Percentiles rank a stretch among this genome's conserved stretches.
Evolutionary conservation across 2,329 filamentous ascomycete genomes (phyloP).

Genomic region (Cercospora zeina): DNA sequence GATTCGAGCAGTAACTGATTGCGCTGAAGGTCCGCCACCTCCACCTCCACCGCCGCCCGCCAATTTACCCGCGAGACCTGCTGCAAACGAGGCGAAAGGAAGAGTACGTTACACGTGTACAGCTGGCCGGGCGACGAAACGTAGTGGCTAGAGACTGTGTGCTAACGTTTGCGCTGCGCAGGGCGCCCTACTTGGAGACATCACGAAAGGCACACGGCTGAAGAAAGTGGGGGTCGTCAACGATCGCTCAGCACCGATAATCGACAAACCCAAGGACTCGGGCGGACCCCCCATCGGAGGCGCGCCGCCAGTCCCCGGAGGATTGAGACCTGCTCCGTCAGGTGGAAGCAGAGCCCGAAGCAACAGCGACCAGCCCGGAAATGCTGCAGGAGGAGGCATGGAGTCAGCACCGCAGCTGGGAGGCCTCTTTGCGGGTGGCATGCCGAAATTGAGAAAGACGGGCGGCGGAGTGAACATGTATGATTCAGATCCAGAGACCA

Average conservation of each 20-base stretch:
- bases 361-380: slow-evolving; percentile 69
- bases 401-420: slow-evolving; percentile 75
- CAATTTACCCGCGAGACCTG: slow-evolving; percentile 58
- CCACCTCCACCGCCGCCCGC: slow-evolving; percentile 54
- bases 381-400: slow-evolving; percentile 45
- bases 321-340: slow-evolving; percentile 69
- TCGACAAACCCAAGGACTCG: slow-evolving; percentile 58
- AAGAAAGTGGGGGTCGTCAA: slow-evolving; percentile 84
- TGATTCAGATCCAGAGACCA: slow-evolving; percentile 72
- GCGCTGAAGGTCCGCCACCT: slow-evolving; percentile 25
- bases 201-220: slow-evolving; percentile 73
- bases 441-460: slow-evolving; percentile 85
- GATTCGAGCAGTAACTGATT: slow-evolving; percentile 16
- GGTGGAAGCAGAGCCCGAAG: slow-evolving; percentile 68
- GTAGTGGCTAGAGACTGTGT: background rate
- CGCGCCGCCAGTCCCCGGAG: slow-evolving; percentile 76
- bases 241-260: slow-evolving; percentile 79
- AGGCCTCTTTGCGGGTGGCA: slow-evolving; percentile 88
- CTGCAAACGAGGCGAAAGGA: slow-evolving; percentile 56
- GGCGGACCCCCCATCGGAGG: slow-evolving; percentile 64
- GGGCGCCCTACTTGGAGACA: slow-evolving; percentile 86
- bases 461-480: slow-evolving; percentile 66
- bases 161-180: slow-evolving; percentile 44
- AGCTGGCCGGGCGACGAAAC: background rate
- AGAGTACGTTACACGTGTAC: slow-evolving; percentile 58